Conservation (phyloP, 2,329 filamentous ascomycete species). For the Ophioceras dolichostomum region DNA sequence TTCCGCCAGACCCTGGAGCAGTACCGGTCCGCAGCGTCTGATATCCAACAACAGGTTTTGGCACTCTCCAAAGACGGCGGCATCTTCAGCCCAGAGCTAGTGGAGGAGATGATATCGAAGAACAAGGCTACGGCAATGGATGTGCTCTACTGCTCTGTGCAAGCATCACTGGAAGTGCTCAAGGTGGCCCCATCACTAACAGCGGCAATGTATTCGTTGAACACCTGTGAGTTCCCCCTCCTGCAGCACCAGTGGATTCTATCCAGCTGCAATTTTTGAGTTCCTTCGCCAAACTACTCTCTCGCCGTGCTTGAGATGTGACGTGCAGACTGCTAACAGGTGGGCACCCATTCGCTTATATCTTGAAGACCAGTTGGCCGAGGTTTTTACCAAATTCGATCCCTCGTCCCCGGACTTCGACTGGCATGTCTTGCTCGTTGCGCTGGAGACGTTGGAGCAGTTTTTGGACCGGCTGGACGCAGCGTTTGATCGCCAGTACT, state of each 20-base stretch:
- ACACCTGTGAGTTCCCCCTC: conserved; percentile 18
- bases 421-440: conserved; percentile 32
- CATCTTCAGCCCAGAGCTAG: conserved; percentile 28
- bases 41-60: conserved; percentile 43
- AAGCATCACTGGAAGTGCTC: conserved; percentile 38
- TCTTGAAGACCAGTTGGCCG: conserved; percentile 27
- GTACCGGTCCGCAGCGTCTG: conserved; percentile 40
- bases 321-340: no score
- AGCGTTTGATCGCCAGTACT: conserved; percentile 24
- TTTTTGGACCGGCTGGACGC: conserved; percentile 32
- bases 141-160: conserved; percentile 33
- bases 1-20: conserved; percentile 46
- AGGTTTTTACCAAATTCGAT: conserved; percentile 36
- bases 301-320: no score
- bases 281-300: not conserved
- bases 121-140: conserved; percentile 43
- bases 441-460: conserved; percentile 32
- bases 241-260: no score
- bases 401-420: conserved; percentile 28
- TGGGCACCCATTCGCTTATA: no score
- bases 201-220: conserved; percentile 35
- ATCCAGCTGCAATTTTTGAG: not conserved
- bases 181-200: conserved; percentile 30
- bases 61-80: conserved; percentile 32
- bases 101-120: conserved; percentile 34